Conservation (phyloP, 225 moss, liverwort and hornwort genomes). For the Anthoceros angustus region DNA sequence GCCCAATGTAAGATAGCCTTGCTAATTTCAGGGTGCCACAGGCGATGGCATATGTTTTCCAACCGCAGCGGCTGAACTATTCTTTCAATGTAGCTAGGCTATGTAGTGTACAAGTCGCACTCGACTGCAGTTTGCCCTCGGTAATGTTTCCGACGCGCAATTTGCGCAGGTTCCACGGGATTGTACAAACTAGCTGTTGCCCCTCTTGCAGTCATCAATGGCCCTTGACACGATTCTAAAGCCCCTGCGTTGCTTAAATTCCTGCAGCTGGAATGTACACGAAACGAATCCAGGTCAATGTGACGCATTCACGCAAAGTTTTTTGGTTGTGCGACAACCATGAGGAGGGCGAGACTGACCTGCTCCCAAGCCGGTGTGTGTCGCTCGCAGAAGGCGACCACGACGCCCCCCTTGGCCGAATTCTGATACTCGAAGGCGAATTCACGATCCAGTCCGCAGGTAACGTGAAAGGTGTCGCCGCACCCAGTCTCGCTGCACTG, state of each 20-base stretch:
- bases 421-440: constrained; percentile 27
- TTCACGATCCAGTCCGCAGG: constrained; percentile 28
- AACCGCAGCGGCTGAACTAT: no score
- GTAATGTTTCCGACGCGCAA: neutral
- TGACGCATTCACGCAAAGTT: neutral
- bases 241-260: neutral
- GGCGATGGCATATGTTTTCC: no score
- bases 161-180: neutral
- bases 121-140: no score
- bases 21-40: no score
- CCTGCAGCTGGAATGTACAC: neutral
- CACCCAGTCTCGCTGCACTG: constrained; percentile 34
- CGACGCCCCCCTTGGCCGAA: constrained; percentile 17
- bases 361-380: constrained; percentile 33
- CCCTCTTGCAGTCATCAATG: neutral
- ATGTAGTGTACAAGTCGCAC: no score
- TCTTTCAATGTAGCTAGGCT: no score
- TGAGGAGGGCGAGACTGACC: constrained; percentile 7
- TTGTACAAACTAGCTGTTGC: neutral
- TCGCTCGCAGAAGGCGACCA: constrained; percentile 33
- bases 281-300: neutral
- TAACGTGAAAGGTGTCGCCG: constrained; percentile 24
- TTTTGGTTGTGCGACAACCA: neutral
- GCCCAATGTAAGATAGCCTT: no score
- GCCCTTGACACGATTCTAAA: neutral